Conservation (phyloP, 441 rosid genomes). For the Eutrema salsugineum region DNA sequence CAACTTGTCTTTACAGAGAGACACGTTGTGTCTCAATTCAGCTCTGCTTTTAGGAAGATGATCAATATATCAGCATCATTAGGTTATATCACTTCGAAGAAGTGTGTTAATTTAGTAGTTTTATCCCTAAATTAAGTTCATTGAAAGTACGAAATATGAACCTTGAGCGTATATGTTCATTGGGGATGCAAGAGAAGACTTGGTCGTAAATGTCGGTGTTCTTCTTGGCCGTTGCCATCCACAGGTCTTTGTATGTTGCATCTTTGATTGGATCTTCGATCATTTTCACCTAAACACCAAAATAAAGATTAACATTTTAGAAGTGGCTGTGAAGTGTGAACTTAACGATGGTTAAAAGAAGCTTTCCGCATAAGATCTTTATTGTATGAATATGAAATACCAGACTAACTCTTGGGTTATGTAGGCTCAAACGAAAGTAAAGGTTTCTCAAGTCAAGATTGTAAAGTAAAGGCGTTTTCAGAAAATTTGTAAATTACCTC, state of each 20-base stretch:
- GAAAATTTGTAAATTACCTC: conserved; percentile 37
- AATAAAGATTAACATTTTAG: neutral
- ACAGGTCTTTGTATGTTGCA: conserved; percentile 50
- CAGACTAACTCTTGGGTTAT: neutral
- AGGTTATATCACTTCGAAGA: neutral
- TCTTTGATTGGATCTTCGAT: conserved; percentile 59
- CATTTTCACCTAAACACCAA: conserved; percentile 36
- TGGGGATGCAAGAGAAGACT: conserved; percentile 70
- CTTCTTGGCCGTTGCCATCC: conserved; percentile 64
- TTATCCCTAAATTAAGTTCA: neutral
- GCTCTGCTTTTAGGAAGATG: conserved; percentile 36
- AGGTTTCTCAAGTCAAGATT: neutral
- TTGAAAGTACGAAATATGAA: conserved; percentile 15
- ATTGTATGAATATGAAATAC: neutral
- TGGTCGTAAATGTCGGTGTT: conserved; percentile 57
- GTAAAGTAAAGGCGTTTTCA: neutral
- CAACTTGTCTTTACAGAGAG: conserved; percentile 50
- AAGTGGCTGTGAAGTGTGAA: neutral
- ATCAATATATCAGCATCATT: conserved; percentile 1
- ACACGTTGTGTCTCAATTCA: conserved; percentile 40
- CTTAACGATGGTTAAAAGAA: neutral
- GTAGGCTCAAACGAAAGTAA: neutral
- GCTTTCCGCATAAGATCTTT: neutral
- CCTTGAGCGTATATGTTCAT: conserved; percentile 64
- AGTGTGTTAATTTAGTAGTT: neutral